These are phyloP conservation scores for Apiospora malaysiana DNA, from an alignment of 2,329 filamentous ascomycete genomes.

Conservation along the genomic window DNA sequence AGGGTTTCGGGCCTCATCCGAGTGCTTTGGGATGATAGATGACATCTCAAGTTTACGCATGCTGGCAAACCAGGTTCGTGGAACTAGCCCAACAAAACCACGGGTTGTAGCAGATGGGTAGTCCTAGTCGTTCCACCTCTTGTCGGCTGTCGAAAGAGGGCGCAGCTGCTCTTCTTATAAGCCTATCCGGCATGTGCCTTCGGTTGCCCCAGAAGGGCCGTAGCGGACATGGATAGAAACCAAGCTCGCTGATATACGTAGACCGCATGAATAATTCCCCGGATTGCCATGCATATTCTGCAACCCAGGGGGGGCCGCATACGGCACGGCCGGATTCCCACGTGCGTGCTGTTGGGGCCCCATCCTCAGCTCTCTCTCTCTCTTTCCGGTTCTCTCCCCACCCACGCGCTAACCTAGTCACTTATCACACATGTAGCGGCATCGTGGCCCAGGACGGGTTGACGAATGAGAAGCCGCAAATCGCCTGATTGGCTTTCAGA, in stretches of 20 bases:
- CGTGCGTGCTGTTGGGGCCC: neutral
- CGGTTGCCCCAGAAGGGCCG: neutral
- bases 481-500: neutral
- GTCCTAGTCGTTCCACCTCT: neutral
- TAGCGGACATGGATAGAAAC: neutral
- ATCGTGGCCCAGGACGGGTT: neutral
- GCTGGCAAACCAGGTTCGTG: neutral
- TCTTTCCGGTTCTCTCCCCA: neutral
- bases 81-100: neutral
- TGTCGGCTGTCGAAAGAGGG: neutral
- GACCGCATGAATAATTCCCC: neutral
- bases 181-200: neutral
- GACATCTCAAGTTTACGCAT: neutral
- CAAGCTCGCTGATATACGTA: neutral
- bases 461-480: neutral
- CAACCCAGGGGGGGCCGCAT: constrained; percentile 8
- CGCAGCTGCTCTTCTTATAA: neutral
- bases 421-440: neutral
- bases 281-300: neutral
- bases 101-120: neutral
- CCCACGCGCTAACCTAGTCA: constrained; percentile 16
- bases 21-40: neutral
- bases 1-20: constrained; percentile 6
- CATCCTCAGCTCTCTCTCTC: neutral
- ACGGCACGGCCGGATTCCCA: neutral